Evolutionary conservation across 257 asterid genomes (phyloP).

Genomic region (Forsythia viridissima): DNA sequence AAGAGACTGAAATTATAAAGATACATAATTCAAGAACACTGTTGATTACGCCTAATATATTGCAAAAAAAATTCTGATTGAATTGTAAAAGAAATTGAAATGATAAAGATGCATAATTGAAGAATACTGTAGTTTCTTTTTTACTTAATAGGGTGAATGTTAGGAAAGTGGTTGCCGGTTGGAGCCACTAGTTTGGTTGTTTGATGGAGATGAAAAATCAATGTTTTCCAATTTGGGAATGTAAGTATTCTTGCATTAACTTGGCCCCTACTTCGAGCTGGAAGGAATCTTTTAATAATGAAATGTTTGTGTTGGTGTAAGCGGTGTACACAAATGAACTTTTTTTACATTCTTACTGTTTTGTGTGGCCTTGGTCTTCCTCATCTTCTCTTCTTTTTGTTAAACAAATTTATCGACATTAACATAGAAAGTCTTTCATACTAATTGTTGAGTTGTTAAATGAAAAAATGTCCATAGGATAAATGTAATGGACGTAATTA

Average conservation of each 20-base stretch:
- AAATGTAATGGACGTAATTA: not conserved
- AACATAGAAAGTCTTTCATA: not conserved
- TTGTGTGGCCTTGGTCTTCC: not conserved
- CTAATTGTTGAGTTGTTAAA: not conserved
- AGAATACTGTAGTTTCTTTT: not conserved
- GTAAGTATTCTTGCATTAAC: not conserved
- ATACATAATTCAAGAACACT: not conserved
- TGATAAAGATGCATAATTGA: not conserved
- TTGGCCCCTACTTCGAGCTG: not conserved
- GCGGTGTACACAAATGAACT: not conserved
- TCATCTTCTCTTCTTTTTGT: not conserved
- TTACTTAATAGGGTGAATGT: not conserved
- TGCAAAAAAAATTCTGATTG: not conserved
- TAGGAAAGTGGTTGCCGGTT: not conserved
- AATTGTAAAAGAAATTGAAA: not conserved
- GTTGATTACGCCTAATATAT: not conserved
- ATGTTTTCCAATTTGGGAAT: not conserved
- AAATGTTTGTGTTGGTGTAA: not conserved
- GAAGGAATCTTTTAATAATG: not conserved
- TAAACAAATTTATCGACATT: not conserved
- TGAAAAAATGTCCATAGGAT: not conserved
- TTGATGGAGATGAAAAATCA: not conserved
- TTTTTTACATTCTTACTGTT: not conserved
- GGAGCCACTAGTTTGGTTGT: not conserved
- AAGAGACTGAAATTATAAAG: not conserved